Base-by-base conservation (phyloP, 257 asterid genomes). In the Solanum chmielewskii region DNA sequence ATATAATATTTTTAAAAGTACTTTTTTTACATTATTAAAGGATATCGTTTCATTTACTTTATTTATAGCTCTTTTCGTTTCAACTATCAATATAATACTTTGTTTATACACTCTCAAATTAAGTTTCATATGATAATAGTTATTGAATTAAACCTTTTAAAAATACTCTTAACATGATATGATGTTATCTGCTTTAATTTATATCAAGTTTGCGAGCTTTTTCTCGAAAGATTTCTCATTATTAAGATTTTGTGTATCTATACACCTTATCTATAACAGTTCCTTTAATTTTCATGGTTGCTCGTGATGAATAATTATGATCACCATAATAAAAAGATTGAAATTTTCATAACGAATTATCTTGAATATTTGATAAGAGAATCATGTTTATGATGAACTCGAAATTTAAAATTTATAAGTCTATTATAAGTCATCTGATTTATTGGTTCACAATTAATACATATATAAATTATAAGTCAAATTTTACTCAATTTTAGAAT, bases 291-390 rank as follows among this genome's bases (percentile, higher is more conserved):
- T 47, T 52, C 9, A 16, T 52, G 23, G 4, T 52, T 52, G 60
- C 23, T 16, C 23, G 3, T 52, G 1, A 52, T 52, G 60, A 52
- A 52, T 16, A 52, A 16, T 52, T 6, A 52, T 16, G 60, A 52
- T 49, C 21, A 49, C 0, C 15, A 0, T 5, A 15, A 49, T 15
- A 0, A 0, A 49, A 49, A 15, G 13, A 15, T 15, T 2, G 1
- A 2, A 15, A 49, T 49, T 49, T 8, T 49, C 6, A 6, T 15
- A 49, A 15, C 1, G 82, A 2, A n/a, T 29, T 11, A 74, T 21
- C 33, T 25, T 75, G 20, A 75, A 75, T 23, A 20, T 37, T 56
- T 39, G 21, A 12, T 8, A 3, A 41, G 5, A 75, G 3, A 27
- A 2, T 1, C 9, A 68, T 27, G 14, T 12, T 15, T 12, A 68